phyloP scores from a whole-genome alignment of 257 asterid species.

The Nicotiana attenuata region DNA sequence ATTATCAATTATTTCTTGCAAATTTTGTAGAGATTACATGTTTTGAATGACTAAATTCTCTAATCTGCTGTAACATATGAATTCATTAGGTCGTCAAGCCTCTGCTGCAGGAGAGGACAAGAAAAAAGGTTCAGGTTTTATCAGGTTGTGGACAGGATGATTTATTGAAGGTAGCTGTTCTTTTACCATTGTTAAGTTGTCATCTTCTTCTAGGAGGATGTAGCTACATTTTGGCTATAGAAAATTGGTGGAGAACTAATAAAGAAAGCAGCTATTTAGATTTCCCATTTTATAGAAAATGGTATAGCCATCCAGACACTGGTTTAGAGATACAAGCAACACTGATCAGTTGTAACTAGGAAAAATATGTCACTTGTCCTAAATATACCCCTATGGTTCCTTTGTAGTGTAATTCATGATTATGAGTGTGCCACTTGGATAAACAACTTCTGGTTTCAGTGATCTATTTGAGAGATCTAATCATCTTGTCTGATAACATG shows the following conservation, averaged over 20 bases:
- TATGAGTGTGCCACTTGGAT: neutral
- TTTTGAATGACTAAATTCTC: neutral
- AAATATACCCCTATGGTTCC: neutral
- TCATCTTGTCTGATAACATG: neutral
- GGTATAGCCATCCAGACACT: neutral
- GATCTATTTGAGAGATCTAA: neutral
- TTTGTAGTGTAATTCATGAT: neutral
- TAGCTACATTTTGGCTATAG: neutral
- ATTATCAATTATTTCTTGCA: neutral
- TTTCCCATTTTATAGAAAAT: neutral
- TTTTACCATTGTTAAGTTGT: conserved; percentile 12
- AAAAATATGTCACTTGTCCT: neutral
- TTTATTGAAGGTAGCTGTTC: conserved; percentile 49
- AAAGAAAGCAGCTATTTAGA: neutral
- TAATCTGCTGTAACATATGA: neutral
- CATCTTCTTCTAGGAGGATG: conserved; percentile 2
- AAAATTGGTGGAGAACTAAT: neutral
- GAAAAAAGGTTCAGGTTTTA: conserved; percentile 50
- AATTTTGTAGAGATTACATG: neutral
- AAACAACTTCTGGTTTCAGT: neutral
- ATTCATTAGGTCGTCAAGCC: conserved; percentile 66
- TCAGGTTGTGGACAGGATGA: conserved; percentile 73
- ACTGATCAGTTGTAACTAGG: conserved; percentile 1
- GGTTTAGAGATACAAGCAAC: neutral
- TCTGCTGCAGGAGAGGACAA: conserved; percentile 74